phyloP scores from a whole-genome alignment of 2,329 filamentous ascomycete species.

The Trichoderma lentiforme region DNA sequence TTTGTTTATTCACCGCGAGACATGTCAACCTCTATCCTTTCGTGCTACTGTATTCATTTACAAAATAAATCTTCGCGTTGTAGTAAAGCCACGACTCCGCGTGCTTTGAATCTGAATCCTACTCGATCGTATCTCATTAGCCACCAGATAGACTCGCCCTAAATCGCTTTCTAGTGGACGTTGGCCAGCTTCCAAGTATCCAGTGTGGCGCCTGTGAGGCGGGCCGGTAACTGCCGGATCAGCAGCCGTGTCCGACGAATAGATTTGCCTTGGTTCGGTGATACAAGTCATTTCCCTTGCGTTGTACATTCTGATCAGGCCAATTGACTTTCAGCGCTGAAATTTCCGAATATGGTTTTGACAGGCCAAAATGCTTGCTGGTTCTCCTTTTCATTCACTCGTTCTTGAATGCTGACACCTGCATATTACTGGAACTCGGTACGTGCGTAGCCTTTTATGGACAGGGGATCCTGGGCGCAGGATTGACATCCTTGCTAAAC shows the following conservation, averaged over 20 bases:
- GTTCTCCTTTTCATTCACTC: neutral
- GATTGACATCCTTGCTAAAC: neutral
- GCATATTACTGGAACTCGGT: neutral
- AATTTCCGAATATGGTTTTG: neutral
- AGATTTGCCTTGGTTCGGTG: neutral
- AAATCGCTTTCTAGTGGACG: neutral
- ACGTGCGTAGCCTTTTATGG: neutral
- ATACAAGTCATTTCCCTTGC: neutral
- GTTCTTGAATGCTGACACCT: neutral
- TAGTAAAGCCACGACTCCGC: neutral
- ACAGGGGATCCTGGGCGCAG: neutral
- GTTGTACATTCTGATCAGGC: neutral
- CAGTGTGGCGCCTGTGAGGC: neutral
- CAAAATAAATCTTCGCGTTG: neutral
- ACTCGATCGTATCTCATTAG: neutral
- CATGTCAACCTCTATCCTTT: neutral
- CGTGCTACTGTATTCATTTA: neutral
- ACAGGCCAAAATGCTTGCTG: neutral
- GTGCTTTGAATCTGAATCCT: neutral
- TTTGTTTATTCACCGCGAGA: neutral
- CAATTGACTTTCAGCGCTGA: neutral
- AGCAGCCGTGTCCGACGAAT: neutral
- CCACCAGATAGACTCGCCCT: neutral
- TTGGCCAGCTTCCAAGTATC: neutral
- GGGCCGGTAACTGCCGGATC: neutral